phyloP scores from a whole-genome alignment of 257 asterid species.

The Thymus mandschuricus region DNA sequence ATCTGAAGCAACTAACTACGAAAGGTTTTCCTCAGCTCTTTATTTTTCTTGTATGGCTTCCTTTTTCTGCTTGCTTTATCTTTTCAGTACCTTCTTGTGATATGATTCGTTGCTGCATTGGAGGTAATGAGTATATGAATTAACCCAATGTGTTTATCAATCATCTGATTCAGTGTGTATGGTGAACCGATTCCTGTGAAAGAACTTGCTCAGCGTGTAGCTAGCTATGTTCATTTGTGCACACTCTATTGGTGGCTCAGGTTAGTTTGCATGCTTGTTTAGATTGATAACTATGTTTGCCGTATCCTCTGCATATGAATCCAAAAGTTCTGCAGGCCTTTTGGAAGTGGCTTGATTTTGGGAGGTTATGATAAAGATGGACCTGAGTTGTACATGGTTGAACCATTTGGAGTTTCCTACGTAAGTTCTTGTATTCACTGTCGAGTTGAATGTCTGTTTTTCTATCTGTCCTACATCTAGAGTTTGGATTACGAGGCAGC shows the following conservation, averaged over 20 bases:
- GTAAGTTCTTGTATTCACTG: slow-evolving; percentile 46
- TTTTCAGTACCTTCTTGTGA: slow-evolving; percentile 87
- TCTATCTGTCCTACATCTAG: slow-evolving; percentile 14
- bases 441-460: slow-evolving; percentile 23
- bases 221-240: slow-evolving; percentile 83
- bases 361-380: slow-evolving; percentile 94
- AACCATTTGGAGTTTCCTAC: slow-evolving; percentile 83
- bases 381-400: slow-evolving; percentile 79
- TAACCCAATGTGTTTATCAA: not conserved
- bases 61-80: not conserved
- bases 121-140: not conserved
- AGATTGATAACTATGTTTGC: not conserved
- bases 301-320: not conserved
- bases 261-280: slow-evolving; percentile 33
- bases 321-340: slow-evolving; percentile 57
- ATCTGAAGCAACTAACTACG: slow-evolving; percentile 73
- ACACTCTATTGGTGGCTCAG: slow-evolving; percentile 99
- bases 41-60: not conserved
- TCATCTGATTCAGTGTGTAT: slow-evolving; percentile 47
- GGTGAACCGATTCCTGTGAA: slow-evolving; percentile 82
- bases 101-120: slow-evolving; percentile 61
- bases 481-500: slow-evolving; percentile 4
- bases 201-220: slow-evolving; percentile 86
- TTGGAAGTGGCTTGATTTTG: slow-evolving; percentile 84
- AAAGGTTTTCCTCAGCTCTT: slow-evolving; percentile 45